Percentiles rank a stretch among this genome's conserved stretches.
Evolutionary conservation across 208 protist species (phyloP).

Genomic region (Trichomonas vaginalis): DNA sequence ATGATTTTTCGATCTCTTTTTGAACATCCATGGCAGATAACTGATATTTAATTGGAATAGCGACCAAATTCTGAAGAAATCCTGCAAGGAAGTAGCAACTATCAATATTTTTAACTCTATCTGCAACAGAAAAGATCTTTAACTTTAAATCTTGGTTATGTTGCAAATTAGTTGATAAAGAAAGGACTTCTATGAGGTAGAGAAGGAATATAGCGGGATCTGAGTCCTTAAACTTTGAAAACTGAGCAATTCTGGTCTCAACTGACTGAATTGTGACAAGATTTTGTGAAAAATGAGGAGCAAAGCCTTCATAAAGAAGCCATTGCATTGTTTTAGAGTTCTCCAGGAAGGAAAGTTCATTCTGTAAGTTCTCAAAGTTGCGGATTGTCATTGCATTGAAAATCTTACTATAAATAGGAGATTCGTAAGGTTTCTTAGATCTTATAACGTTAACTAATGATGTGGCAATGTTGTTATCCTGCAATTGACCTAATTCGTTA

Average conservation of each 20-base stretch:
- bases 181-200: not conserved
- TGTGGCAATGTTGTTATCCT: not conserved
- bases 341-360: not conserved
- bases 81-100: not conserved
- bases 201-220: not conserved
- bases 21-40: not conserved
- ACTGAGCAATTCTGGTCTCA: not conserved
- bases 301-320: not conserved
- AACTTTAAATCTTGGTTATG: not conserved
- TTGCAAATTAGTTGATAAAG: not conserved
- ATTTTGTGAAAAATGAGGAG: not conserved
- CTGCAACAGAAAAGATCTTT: not conserved
- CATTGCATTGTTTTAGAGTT: not conserved
- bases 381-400: not conserved
- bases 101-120: not conserved
- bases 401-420: not conserved
- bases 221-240: not conserved
- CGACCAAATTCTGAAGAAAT: not conserved
- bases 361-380: not conserved
- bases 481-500: not conserved
- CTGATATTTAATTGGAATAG: not conserved
- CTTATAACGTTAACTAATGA: not conserved
- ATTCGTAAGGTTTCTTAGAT: not conserved
- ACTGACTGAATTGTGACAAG: not conserved
- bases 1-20: not conserved